Percentiles rank a stretch among this genome's conserved stretches.
Evolutionary conservation across 2,329 filamentous ascomycete genomes (phyloP).

Genomic region (Stemphylium beticola): DNA sequence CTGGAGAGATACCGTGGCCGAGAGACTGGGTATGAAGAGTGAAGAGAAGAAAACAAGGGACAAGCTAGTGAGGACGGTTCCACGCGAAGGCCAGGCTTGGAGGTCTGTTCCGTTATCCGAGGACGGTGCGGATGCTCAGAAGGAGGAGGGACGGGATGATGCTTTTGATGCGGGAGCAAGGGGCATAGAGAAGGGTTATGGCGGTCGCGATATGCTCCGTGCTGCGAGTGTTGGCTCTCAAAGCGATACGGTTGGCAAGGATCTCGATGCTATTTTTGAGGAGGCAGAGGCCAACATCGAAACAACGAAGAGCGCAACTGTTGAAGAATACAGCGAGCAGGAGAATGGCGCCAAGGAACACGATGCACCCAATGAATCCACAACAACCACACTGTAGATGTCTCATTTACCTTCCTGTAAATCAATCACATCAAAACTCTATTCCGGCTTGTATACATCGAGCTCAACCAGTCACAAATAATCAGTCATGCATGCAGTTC

Average conservation of each 20-base stretch:
- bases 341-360: neutral
- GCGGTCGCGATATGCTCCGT: too few species aligned
- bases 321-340: neutral
- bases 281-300: neutral
- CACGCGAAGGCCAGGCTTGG: neutral
- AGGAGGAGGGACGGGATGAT: neutral
- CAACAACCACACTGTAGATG: neutral
- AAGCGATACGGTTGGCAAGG: neutral
- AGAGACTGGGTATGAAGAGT: conserved; percentile 33
- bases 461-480: neutral
- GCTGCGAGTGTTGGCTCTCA: neutral
- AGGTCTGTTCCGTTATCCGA: neutral
- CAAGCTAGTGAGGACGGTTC: neutral
- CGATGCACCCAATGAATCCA: neutral
- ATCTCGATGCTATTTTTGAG: neutral
- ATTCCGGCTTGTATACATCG: neutral
- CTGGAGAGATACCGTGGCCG: conserved; percentile 40
- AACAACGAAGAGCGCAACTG: neutral
- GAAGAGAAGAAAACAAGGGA: conserved; percentile 1
- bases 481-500: neutral
- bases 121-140: neutral
- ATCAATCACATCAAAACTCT: neutral
- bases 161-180: too few species aligned
- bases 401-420: neutral
- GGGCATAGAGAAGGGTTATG: neutral